phyloP scores from a whole-genome alignment of 1,139 yeast genomes.

The Yarrowia galli region DNA sequence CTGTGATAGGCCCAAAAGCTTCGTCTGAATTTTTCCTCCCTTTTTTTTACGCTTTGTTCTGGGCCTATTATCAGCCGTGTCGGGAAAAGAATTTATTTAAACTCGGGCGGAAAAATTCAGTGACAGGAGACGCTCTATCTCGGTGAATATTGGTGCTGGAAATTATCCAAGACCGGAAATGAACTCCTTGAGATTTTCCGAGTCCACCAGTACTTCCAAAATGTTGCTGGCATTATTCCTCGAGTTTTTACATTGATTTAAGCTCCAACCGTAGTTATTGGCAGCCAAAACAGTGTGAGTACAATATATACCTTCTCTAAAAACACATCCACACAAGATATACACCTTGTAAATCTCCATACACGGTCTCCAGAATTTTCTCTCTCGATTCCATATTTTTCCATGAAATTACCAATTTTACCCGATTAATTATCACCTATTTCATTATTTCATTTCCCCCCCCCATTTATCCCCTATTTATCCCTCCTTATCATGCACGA shows the following conservation, averaged over 20 bases:
- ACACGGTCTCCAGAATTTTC: no score
- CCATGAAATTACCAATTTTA: no score
- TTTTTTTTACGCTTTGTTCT: background rate
- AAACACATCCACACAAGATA: no score
- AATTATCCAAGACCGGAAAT: background rate
- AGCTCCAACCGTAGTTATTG: no score
- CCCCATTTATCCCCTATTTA: background rate
- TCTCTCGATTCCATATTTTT: no score
- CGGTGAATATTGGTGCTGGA: background rate
- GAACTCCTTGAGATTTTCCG: background rate
- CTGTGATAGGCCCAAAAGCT: background rate
- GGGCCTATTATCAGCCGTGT: slow-evolving; percentile 12
- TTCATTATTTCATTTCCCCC: background rate
- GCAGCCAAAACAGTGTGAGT: no score
- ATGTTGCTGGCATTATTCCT: no score
- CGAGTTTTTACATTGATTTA: no score
- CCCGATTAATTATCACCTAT: no score
- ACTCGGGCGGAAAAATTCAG: background rate
- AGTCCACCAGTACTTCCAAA: background rate
- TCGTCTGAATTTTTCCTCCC: background rate
- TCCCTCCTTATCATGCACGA: slow-evolving; percentile 15
- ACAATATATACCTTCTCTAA: no score
- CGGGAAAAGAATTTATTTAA: background rate
- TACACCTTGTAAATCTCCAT: no score
- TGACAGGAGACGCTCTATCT: background rate